These are phyloP conservation scores for Cercospora beticola DNA, from an alignment of 2,329 filamentous ascomycete species.

Conservation along the genomic window DNA sequence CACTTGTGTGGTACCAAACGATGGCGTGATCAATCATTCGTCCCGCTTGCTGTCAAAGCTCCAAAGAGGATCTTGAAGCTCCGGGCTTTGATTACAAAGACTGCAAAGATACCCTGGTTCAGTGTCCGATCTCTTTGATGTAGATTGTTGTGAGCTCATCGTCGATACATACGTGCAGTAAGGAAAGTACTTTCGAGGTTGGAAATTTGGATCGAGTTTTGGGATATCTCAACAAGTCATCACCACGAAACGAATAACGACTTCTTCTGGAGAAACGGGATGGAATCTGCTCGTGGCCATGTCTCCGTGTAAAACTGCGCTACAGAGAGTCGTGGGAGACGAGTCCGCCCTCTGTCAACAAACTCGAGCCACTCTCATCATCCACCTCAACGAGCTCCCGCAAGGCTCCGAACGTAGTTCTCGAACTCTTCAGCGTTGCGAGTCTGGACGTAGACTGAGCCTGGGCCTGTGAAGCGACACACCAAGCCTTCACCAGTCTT, in stretches of 20 bases:
- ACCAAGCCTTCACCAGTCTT: constrained; percentile 80
- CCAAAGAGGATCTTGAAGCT: not conserved
- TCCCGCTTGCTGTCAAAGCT: not conserved
- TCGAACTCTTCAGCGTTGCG: constrained; percentile 68
- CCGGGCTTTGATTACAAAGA: not conserved
- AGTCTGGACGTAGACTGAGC: constrained; percentile 86
- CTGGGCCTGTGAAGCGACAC: constrained; percentile 86
- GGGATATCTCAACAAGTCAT: not conserved
- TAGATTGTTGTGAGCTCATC: not conserved
- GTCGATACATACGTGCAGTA: too few species aligned
- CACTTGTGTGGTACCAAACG: not conserved
- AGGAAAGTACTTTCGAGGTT: not conserved
- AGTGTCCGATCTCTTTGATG: not conserved
- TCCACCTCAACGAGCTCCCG: not conserved
- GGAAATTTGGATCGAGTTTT: not conserved
- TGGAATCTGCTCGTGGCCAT: not conserved
- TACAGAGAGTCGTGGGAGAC: not conserved
- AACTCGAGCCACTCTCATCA: not conserved
- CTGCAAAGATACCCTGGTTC: not conserved
- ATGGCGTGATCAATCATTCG: constrained; percentile 2
- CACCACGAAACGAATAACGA: not conserved
- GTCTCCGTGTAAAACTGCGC: not conserved
- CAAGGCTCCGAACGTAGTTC: constrained; percentile 5
- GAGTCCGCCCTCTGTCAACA: not conserved
- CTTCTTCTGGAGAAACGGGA: not conserved